Percentiles rank a stretch among this genome's conserved stretches.
phyloP scores from a whole-genome alignment of 352 stramenopile genomes.

The Phytophthora hybrid region DNA sequence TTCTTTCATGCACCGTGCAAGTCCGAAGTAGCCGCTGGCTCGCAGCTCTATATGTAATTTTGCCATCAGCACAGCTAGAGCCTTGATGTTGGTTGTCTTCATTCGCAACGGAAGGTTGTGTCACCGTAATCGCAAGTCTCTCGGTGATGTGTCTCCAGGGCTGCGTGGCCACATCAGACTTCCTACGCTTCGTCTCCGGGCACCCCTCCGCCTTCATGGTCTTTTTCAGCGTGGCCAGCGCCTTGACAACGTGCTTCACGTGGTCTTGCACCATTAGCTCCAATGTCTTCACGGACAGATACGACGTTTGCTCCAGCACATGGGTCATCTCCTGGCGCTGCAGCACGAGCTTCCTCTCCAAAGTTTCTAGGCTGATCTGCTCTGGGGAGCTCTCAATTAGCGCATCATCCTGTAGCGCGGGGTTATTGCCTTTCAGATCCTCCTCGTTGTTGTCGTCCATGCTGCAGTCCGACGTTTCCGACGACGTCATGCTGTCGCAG shows the following conservation, averaged over 20 bases:
- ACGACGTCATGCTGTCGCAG: conserved; percentile 31
- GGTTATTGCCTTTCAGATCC: neutral
- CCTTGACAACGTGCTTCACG: conserved; percentile 48
- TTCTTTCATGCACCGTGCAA: neutral
- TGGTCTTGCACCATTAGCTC: conserved; percentile 66
- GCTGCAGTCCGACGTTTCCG: conserved; percentile 26
- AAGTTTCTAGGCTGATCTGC: conserved; percentile 19
- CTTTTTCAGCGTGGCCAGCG: conserved; percentile 25
- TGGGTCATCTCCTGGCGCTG: conserved; percentile 46
- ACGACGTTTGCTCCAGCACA: conserved; percentile 50
- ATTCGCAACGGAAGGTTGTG: neutral
- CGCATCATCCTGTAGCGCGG: conserved; percentile 25
- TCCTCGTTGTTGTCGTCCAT: conserved; percentile 30
- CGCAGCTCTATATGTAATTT: neutral
- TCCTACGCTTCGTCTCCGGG: neutral
- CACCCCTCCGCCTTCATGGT: conserved; percentile 3
- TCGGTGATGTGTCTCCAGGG: conserved; percentile 26
- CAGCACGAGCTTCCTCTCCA: conserved; percentile 43
- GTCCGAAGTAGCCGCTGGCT: neutral
- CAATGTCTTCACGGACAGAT: conserved; percentile 61
- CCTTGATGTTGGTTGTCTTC: neutral
- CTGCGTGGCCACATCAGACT: neutral
- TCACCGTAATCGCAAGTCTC: conserved; percentile 21
- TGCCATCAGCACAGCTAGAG: neutral
- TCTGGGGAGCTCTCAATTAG: conserved; percentile 20